A percentile compares a stretch with the other conserved stretches of the same genome.
Evolutionary conservation across 768 basidiomycete genomes (phyloP).

Genomic region (Mrakia hoshinonis): DNA sequence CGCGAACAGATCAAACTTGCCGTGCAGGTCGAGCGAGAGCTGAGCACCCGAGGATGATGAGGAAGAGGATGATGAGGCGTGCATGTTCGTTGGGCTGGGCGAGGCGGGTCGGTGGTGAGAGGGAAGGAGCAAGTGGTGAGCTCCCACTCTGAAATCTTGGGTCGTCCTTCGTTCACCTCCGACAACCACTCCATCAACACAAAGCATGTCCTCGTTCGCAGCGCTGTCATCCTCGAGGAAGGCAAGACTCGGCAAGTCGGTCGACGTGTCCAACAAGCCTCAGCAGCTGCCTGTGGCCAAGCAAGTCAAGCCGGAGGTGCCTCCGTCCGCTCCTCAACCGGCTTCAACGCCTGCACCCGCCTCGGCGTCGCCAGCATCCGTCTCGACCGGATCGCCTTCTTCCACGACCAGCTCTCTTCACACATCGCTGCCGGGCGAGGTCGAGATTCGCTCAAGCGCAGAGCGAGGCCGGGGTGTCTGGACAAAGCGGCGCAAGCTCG

Average conservation of each 20-base stretch:
- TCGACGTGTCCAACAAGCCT: background rate
- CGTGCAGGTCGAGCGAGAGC: background rate
- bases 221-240: conserved; percentile 18
- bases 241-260: background rate
- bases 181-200: background rate
- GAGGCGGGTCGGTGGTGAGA: background rate
- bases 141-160: conserved; percentile 6
- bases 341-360: conserved; percentile 1
- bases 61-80: background rate
- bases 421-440: background rate
- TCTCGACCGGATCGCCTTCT: background rate
- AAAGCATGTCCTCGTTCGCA: conserved; percentile 26
- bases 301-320: background rate
- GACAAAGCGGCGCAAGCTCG: conserved; percentile 8
- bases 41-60: background rate
- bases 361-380: background rate
- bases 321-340: background rate
- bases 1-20: conserved; percentile 7
- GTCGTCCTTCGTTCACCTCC: background rate
- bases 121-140: conserved; percentile 8
- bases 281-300: background rate
- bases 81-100: background rate
- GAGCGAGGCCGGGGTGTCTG: conserved; percentile 33
- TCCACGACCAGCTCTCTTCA: background rate
- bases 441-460: conserved; percentile 18